Evolutionary conservation across 2,329 filamentous ascomycete genomes (phyloP).

Genomic region (Sporothrix humicola): DNA sequence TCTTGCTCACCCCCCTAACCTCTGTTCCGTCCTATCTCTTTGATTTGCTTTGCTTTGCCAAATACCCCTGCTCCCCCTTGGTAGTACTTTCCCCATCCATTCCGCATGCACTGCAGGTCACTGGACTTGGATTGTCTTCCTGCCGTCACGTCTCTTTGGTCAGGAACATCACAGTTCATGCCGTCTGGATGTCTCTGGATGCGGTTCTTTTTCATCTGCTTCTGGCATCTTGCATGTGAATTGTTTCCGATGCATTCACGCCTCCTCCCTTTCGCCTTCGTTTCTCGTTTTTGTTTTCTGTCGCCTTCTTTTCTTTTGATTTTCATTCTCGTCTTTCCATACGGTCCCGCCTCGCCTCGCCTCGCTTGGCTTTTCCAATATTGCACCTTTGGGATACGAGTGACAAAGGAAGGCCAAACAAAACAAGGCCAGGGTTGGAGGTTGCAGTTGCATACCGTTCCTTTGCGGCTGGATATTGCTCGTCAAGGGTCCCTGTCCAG

Average conservation of each 20-base stretch:
- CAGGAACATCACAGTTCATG: background rate
- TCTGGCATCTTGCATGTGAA: background rate
- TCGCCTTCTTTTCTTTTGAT: background rate
- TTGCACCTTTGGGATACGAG: background rate
- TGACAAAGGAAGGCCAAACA: constrained; percentile 6
- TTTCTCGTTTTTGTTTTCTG: background rate
- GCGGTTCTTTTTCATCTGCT: background rate
- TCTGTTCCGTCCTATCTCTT: constrained; percentile 2
- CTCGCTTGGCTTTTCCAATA: no score
- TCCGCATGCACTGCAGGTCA: constrained; percentile 34
- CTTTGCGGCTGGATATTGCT: constrained; percentile 21
- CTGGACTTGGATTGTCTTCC: constrained; percentile 35
- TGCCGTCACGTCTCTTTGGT: constrained; percentile 28
- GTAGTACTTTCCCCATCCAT: constrained; percentile 25
- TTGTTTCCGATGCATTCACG: constrained; percentile 3
- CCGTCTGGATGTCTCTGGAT: background rate
- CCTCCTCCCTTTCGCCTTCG: constrained; percentile 17
- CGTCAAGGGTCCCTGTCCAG: constrained; percentile 7
- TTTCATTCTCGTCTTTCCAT: background rate
- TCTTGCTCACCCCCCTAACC: background rate
- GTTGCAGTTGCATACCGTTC: background rate
- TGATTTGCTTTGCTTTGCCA: background rate
- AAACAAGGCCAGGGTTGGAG: background rate
- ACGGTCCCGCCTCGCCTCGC: background rate
- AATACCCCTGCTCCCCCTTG: background rate